Conservation (phyloP, 192 early-diverging fungal genomes). For the Rhizophlyctis rosea region DNA sequence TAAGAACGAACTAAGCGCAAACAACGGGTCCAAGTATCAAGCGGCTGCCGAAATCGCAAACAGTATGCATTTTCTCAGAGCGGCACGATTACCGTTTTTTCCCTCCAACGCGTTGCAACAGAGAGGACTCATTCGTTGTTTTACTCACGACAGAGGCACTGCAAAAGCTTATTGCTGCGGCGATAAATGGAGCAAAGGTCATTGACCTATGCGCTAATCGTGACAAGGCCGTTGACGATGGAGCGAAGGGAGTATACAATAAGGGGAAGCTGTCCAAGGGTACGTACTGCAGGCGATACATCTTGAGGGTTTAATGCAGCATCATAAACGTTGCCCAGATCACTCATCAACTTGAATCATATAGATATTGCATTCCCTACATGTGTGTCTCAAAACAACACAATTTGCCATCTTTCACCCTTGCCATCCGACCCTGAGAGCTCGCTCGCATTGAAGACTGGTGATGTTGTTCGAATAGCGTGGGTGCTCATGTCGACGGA, state of each 20-base stretch:
- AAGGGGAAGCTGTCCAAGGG: constrained; percentile 73
- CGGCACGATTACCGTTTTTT: too few species aligned
- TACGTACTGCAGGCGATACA: too few species aligned
- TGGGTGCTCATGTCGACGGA: constrained; percentile 93
- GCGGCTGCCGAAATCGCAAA: too few species aligned
- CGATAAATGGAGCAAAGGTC: constrained; percentile 77
- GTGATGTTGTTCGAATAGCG: constrained; percentile 89
- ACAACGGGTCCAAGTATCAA: too few species aligned
- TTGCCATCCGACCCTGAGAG: constrained; percentile 70
- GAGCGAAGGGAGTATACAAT: constrained; percentile 75
- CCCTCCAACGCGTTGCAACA: too few species aligned
- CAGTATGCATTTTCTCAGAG: too few species aligned
- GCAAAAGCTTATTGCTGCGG: constrained; percentile 62
- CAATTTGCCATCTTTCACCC: constrained; percentile 89
- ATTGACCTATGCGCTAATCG: constrained; percentile 85
- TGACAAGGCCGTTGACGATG: constrained; percentile 78
- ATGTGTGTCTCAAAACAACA: constrained; percentile 77
- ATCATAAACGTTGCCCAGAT: constrained; percentile 2
- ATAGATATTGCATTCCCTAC: constrained; percentile 89
- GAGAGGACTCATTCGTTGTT: too few species aligned
- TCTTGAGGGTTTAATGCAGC: too few species aligned
- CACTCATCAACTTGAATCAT: too few species aligned
- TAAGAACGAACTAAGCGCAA: too few species aligned
- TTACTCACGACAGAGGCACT: too few species aligned
- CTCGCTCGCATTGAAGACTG: constrained; percentile 65